Base-by-base conservation (phyloP, 1,139 yeast genomes). In the Pichia sp. region DNA sequence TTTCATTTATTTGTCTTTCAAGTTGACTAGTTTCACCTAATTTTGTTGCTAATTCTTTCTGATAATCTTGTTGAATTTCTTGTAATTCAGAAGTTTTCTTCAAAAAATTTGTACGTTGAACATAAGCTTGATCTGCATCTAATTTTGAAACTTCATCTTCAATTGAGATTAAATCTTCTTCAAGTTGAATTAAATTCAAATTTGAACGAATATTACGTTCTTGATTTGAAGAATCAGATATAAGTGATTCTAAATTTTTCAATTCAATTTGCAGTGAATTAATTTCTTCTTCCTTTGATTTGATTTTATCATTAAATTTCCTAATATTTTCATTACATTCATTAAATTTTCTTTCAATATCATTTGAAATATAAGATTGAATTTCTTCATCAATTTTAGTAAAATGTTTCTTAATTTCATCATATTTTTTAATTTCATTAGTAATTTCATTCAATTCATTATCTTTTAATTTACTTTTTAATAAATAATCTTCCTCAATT, bases 21-120 rank as follows among this genome's bases (percentile, higher is more conserved):
- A 91, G 68, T 55, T 91, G 97, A 47, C 79, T 79, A 31, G 85
- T 72, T 60, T 91, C 96, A 25, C 98, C 99, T 30, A 77, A 61
- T 52, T 79, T 81, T 21, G 89, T 80, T 6, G 95, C 85, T 52
- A 83, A 78, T 38, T 75, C 73, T 0, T 89, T 70, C 45, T 80
- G 81, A 38, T 85, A 61, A 10, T 62, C 61, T 8, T 85, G 70
- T 40, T 80, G 75, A 31, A 66, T 60, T 10, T 67, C 67, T 42
- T 91, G 72, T 31, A 91, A 63, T 18, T 58, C 52, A 36, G 64
- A 62, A 1, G 91, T 74, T 41, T 76, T 72, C 20, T 67, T 63
- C 48, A 84, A 82, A 56, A 82, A 91, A 46, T 71, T 70, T 2
- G 74, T 76, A 49, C 84, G 70, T 44, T 78, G 75, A 2, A 64